Percentiles rank a stretch among this genome's conserved stretches.
phyloP scores from a whole-genome alignment of 1,284 basidiomycete genomes.

The Grifola frondosa region DNA sequence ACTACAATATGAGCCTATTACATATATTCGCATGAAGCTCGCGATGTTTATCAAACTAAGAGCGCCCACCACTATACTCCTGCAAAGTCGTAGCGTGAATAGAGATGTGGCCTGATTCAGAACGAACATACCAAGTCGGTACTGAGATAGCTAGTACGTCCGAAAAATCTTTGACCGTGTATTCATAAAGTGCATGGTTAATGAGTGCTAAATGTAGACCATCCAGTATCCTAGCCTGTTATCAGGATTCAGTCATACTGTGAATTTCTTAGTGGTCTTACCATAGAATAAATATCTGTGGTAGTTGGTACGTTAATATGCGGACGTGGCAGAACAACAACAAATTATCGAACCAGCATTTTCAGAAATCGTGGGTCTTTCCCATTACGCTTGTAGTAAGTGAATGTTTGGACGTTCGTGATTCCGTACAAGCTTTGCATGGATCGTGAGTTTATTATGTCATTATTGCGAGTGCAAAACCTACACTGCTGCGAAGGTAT shows the following conservation, averaged over 20 bases:
- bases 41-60: too few species aligned
- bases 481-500: too few species aligned
- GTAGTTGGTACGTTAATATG: neutral
- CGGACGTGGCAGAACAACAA: neutral
- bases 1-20: conserved; percentile 17
- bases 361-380: conserved; percentile 19
- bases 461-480: too few species aligned
- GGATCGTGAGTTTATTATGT: too few species aligned
- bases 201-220: conserved; percentile 18
- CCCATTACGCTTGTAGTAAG: conserved; percentile 22
- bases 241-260: neutral
- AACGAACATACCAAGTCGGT: conserved; percentile 17
- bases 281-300: conserved; percentile 20
- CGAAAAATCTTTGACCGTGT: conserved; percentile 16
- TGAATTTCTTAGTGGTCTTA: neutral
- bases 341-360: conserved; percentile 17
- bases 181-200: conserved; percentile 18
- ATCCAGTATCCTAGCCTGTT: conserved; percentile 14
- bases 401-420: conserved; percentile 24
- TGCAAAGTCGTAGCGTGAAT: neutral
- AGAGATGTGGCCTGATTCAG: too few species aligned
- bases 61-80: conserved; percentile 22
- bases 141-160: conserved; percentile 9
- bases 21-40: neutral
- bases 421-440: conserved; percentile 29